A percentile compares a stretch with the other conserved stretches of the same genome.
Conservation (phyloP, 2,329 filamentous ascomycete species). For the Neonectria coccinea region DNA sequence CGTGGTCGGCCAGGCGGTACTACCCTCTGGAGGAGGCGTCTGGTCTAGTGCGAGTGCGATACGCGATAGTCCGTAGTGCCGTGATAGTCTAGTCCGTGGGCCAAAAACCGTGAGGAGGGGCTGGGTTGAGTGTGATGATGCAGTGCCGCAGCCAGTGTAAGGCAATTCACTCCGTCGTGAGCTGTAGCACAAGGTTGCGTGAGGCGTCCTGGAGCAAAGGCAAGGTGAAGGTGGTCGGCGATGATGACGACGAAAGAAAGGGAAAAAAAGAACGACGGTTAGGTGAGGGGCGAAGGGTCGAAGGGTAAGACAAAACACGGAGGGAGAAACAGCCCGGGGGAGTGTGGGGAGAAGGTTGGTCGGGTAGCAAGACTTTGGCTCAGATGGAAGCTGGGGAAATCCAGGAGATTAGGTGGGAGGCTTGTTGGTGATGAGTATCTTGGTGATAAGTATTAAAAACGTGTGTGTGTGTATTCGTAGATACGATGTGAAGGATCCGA, state of each 20-base stretch:
- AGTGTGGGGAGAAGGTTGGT: not conserved
- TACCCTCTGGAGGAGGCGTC: conserved; percentile 5
- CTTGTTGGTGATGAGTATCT: not conserved
- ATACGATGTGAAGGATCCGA: conserved; percentile 9
- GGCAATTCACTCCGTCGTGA: not conserved
- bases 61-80: conserved; percentile 18
- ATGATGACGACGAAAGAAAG: not conserved
- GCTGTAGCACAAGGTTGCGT: not conserved
- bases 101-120: conserved; percentile 17
- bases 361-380: not conserved
- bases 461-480: not conserved
- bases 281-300: not conserved
- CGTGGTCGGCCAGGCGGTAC: conserved; percentile 1
- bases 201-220: not conserved
- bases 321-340: not conserved
- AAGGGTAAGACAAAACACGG: not conserved
- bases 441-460: not conserved
- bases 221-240: not conserved
- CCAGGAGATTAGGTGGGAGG: not conserved
- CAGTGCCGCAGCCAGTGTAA: conserved; percentile 5
- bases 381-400: not conserved
- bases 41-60: conserved; percentile 25
- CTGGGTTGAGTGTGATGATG: conserved; percentile 10
- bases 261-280: not conserved
- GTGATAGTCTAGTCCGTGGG: conserved; percentile 17